These are phyloP conservation scores for Colletotrichum agaves DNA, from an alignment of 2,329 filamentous ascomycete genomes.

Conservation along the genomic window DNA sequence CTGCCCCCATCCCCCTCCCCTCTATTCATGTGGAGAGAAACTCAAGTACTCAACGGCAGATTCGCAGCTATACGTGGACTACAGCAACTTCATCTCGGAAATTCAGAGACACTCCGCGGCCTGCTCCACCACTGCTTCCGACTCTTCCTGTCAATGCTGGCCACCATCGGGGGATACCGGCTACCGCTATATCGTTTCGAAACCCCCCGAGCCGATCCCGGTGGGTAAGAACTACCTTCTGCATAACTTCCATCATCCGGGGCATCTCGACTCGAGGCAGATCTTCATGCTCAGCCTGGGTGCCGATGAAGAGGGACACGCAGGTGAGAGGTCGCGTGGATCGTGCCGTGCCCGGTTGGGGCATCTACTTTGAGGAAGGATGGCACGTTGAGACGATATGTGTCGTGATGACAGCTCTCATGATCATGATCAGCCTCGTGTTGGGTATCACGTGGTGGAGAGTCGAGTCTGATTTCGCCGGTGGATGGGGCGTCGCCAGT, in stretches of 20 bases:
- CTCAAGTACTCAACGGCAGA: neutral
- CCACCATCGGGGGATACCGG: neutral
- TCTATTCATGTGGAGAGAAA: no score
- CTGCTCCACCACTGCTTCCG: neutral
- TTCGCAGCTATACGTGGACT: neutral
- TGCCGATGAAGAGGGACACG: neutral
- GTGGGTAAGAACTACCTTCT: neutral
- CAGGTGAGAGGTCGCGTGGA: neutral
- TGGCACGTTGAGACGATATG: neutral
- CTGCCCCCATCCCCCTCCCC: no score
- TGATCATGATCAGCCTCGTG: neutral
- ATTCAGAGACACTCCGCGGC: neutral
- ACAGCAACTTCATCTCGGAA: neutral
- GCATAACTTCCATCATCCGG: neutral
- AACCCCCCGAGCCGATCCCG: fast-evolving
- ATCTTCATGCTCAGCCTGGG: neutral
- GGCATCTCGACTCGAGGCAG: neutral
- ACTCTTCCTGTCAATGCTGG: neutral
- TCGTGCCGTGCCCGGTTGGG: neutral
- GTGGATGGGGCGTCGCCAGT: neutral
- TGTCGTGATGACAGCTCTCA: neutral
- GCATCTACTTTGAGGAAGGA: neutral
- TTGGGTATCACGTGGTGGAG: neutral
- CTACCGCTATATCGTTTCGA: neutral
- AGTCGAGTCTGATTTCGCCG: neutral